Evolutionary conservation across 1,284 basidiomycete genomes (phyloP).

Genomic region (Trametes sp.): DNA sequence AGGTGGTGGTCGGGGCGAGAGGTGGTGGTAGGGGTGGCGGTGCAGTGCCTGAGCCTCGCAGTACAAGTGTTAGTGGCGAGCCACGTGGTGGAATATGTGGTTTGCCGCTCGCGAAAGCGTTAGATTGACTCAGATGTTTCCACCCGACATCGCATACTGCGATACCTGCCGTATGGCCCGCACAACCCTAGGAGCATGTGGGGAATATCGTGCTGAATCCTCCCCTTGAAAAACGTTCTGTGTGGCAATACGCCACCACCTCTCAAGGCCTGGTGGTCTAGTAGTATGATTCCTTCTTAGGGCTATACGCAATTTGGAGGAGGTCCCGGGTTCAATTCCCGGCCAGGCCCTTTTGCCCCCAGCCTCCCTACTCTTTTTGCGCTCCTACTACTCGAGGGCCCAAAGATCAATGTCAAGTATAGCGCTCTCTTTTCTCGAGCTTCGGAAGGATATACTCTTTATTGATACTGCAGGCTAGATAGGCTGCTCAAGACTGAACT

Average conservation of each 20-base stretch:
- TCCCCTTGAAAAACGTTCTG: too few species aligned
- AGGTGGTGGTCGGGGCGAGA: neutral
- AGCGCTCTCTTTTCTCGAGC: too few species aligned
- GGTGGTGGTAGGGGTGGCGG: neutral
- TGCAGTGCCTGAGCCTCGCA: neutral
- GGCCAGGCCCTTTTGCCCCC: constrained; percentile 65
- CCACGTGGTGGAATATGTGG: neutral
- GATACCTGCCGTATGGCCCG: too few species aligned
- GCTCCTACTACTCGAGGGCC: neutral
- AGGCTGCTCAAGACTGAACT: constrained; percentile 21
- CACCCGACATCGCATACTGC: too few species aligned
- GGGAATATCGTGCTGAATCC: too few species aligned
- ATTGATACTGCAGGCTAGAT: neutral
- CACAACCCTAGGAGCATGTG: too few species aligned
- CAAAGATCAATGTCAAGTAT: too few species aligned
- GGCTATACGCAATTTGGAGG: constrained; percentile 56
- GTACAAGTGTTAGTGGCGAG: neutral
- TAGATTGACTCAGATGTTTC: too few species aligned
- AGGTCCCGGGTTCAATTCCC: constrained; percentile 89
- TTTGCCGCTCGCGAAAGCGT: too few species aligned
- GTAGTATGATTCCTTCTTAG: constrained; percentile 23
- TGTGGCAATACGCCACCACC: too few species aligned
- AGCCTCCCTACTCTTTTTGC: neutral
- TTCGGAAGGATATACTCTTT: neutral
- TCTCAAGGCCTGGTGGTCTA: constrained; percentile 17